These are phyloP conservation scores for Yamadazyma trypodendri DNA, from an alignment of 1,139 yeast species.

Conservation along the genomic window DNA sequence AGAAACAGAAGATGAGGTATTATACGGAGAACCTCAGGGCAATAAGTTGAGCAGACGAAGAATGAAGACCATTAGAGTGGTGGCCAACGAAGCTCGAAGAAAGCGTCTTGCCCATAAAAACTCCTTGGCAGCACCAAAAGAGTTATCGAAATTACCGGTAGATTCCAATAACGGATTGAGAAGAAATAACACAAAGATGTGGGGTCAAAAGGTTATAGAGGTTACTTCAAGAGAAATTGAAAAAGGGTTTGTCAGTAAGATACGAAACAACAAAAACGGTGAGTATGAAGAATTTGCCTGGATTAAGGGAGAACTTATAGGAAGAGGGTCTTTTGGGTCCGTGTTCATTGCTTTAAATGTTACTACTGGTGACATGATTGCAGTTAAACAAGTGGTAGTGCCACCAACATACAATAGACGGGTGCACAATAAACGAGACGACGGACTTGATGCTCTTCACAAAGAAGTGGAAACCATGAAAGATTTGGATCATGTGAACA, in stretches of 20 bases:
- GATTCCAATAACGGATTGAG: constrained; percentile 38
- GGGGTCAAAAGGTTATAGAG: constrained; percentile 95
- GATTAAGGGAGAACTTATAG: constrained; percentile 97
- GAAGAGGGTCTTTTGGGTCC: constrained; percentile 96
- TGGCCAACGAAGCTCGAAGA: constrained; percentile 81
- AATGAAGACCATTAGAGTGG: constrained; percentile 87
- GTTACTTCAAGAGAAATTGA: constrained; percentile 75
- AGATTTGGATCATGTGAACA: constrained; percentile 89
- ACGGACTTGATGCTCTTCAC: constrained; percentile 77
- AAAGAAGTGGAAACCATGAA: constrained; percentile 94
- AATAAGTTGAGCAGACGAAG: constrained; percentile 31
- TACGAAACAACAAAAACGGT: constrained; percentile 60
- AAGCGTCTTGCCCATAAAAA: constrained; percentile 43
- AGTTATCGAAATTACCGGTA: constrained; percentile 7
- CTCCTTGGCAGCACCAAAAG: constrained; percentile 8
- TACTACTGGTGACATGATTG: constrained; percentile 98
- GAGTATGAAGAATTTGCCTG: constrained; percentile 86
- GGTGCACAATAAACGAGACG: constrained; percentile 26
- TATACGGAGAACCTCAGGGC: constrained; percentile 31
- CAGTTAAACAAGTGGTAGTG: constrained; percentile 90
- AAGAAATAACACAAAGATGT: constrained; percentile 87
- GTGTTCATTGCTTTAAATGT: constrained; percentile 91
- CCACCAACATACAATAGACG: constrained; percentile 11
- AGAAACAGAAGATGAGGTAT: constrained; percentile 34
- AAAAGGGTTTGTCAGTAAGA: constrained; percentile 55